Evolutionary conservation across 441 rosid species (phyloP), one percentile per base, ranked within the genome.

Genomic region (Aquilaria agallochum): DNA sequence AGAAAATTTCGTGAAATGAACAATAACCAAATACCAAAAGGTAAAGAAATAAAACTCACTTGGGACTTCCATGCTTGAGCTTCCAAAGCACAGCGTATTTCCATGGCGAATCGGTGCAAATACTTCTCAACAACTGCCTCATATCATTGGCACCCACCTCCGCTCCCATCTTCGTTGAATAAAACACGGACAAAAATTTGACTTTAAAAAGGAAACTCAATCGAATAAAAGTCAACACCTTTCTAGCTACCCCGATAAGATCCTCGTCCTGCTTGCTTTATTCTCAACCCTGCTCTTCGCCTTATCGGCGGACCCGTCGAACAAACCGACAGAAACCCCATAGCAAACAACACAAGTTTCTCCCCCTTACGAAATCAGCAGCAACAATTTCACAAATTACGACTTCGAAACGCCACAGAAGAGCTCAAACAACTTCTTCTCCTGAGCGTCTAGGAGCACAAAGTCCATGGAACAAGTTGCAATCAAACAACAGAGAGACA

Each of bases 81-180:
- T 82, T 82, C 93, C 93, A 87, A 36, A 82, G 68, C 20, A 77
- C 82, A 9, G 83, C 83, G 72, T 87, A 87, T 27, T 72, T 72
- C 93, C 90, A 84, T 42, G 53, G 58, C 5, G 84, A 80, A 73
- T 68, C 55, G 59, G 50, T 44, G 78, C 88, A 82, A 49, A 78
- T 69, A 63, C 82, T 76, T 69, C 63, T 72, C 74, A 86, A 73
- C 59, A 83, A 75, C 70, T 76, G 75, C 64, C 82, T 75, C 68
- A 80, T 57, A 64, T 75, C 73, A 68, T 71, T 59, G 53, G 72
- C 70, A 60, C 75, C 88, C 93, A 83, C 81, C 58, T 66, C 66
- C 57, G 59, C 53, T 73, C 73, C 71, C 27, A 20, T 20, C 27
- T 20, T 67, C 61, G 10, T 30, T 55, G 13, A 57, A 58, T 56